Base-by-base conservation (phyloP, 1,284 basidiomycete species). In the Inonotus obliquus region DNA sequence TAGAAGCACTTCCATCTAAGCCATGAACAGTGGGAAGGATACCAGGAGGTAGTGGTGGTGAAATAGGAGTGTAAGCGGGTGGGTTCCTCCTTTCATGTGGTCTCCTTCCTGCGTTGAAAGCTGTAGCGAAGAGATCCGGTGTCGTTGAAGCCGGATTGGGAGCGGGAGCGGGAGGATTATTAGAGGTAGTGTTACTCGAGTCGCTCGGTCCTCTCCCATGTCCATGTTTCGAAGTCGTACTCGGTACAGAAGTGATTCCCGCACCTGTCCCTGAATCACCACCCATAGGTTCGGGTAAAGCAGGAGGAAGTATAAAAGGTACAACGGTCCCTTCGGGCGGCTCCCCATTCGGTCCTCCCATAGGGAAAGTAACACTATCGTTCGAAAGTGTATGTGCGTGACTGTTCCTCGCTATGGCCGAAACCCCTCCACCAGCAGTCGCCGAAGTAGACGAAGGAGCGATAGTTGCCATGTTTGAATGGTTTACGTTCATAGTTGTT, bases 291-390 rank as follows among this genome's bases (percentile, higher is more conserved):
- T 41, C 60, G 7, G 56, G 45, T 29, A 52, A 39, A 10, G 23
- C 19, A 39, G 51, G 53, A 4, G 62, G 62, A 10, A 63, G 41
- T 7, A 60, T 38, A 19, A 56, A 63, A n/a, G 62, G 62, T 14
- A 19, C n/a, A 41, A 63, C 60, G 41, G 62, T 35, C 11, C 62
- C 62, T 25, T 63, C 62, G 10, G 55, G 54, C n/a, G 32, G 48
- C 23, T 48, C 57, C 19, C 47, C 41, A 29, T 10, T 48, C 45
- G 10, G 14, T 14, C 29, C 52, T 19, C 21, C 2, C 49, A 10
- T 9, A 17, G 35, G 10, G 48, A 58, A 35, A 4, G 29, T 37
- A 38, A 21, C 37, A 37, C 59, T 60, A 14, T 55, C 27, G 27
- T 54, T 44, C 51, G 61, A 57, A 7, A 57, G 27, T 38, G 54